Evolutionary conservation across 2,329 filamentous ascomycete species (phyloP), one percentile per base, ranked within the genome.

Genomic region (Fusarium stilboides): DNA sequence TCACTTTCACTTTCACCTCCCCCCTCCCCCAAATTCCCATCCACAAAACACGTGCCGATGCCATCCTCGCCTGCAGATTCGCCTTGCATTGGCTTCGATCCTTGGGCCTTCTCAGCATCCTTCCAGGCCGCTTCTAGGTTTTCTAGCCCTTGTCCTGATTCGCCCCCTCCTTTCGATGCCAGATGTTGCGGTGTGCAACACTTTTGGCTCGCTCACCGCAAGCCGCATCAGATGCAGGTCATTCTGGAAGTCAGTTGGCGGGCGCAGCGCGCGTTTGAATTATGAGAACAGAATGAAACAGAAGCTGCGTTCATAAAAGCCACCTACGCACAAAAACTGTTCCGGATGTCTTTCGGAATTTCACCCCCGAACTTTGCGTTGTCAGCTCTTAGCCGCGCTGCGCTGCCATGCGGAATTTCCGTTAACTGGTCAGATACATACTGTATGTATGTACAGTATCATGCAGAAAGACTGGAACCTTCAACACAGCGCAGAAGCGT

Each of bases 51-150:
- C 61, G 51, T 67, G 37, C 40, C 51, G 22, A 47, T 62, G 47
- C 24, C 61, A 57, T 62, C 28, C 57, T 43, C 39, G 44, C 65
- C 31, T 66, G 46, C 61, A 55, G 66, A 45, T 62, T 70, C 37
- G 45, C 42, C 60, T 63, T 69, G 55, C 49, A 63, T 59, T 59
- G 66, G 66, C 39, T 59, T 67, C 62, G 57, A 70, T 70, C 57
- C 39, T 37, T 20, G 6, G 37, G 28, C 10, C 43, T 57, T 64
- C 50, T 43, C 31, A 37, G 26, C 22, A 39, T 31, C 43, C 50
- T 65, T 69, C 54, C 40, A 65, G 50, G 52, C 66, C 24, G 8
- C 36, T 70, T 70, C 66, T 67, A 62, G 57, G 36, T 68, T 56
- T 69, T 70, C 66, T 59, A 70, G 66, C 57, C 47, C 54, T 45